Base-by-base conservation (phyloP, 139 green algal species). In the Tetradesmus obliquus region DNA sequence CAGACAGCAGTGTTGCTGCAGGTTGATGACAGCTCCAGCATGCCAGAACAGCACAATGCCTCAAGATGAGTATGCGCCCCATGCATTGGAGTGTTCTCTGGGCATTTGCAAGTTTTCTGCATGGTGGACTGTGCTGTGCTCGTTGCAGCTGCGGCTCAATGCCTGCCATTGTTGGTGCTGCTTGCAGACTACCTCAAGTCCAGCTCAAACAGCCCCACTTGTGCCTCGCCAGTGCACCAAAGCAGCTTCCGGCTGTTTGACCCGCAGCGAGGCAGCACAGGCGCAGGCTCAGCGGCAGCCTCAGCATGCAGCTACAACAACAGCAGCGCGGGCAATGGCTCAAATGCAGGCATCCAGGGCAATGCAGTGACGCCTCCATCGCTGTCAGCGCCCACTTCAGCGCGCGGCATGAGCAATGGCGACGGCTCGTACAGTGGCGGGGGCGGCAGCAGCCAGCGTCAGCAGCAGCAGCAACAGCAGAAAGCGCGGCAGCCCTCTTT, bases 381-480 rank as follows among this genome's bases (percentile, higher is more conserved):
- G 66, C 57, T 85, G 17, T 71, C 24, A n/a, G 24, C 90, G 88
- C 71, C 90, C 66, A 32, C 58, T 8, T 88, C 84, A 55, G 84
- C 84, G 10, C 84, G 85, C 5, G 62, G 58, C 13, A 55, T 82
- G 32, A 82, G 71, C 45, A 82, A 20, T 4, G 24, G 80, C 32
- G 20, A 22, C 84, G 71, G 71, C 80, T 45, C 55, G 32, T 71
- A 71, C 55, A 71, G 55, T 71, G 24, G 69, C 55, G 57, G 82
- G 69, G 32, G 60, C 62, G 9, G 20, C 55, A 45, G 79, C 58
- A 51, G 76, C 71, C 66, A 91, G 57, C 58, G 13, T 15, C 3
- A 76, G 22, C 90, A 91, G 58, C 87, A 71, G 45, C 79, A 89
- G 22, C 71, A 86, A 55, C 87, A 89, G 45, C 79, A 92, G 60